A percentile compares a stretch with the other conserved stretches of the same genome.
Conservation (phyloP, 169 alveolate genomes). For the Cyclospora cayetanensis region DNA sequence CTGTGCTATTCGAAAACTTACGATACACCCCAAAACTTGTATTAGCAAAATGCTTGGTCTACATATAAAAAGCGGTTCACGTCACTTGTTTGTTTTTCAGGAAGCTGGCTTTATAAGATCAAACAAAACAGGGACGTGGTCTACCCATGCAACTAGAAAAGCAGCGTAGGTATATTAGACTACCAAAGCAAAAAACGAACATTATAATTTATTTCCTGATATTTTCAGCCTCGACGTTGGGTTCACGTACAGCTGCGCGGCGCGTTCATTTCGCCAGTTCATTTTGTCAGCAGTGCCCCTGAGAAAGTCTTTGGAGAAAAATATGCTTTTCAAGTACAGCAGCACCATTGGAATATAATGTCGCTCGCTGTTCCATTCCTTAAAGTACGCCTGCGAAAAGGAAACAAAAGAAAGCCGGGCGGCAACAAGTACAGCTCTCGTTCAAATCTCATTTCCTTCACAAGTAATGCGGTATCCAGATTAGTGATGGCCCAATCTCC, state of each 20-base stretch:
- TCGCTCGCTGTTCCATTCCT: constrained; percentile 22
- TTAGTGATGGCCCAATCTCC: too few relatives aligned
- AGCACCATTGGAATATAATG: constrained; percentile 58
- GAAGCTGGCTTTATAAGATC: too few relatives aligned
- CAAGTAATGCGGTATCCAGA: too few relatives aligned
- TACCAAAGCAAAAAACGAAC: not conserved
- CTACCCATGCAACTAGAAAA: too few relatives aligned
- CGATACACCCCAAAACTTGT: too few relatives aligned
- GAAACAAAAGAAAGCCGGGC: not conserved
- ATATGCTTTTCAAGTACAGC: constrained; percentile 32
- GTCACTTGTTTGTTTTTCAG: too few relatives aligned
- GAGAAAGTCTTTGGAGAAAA: constrained; percentile 14
- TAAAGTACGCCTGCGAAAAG: constrained; percentile 3
- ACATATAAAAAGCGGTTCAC: too few relatives aligned
- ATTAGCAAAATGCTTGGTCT: too few relatives aligned
- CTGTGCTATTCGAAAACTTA: too few relatives aligned
- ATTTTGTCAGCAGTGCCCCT: constrained; percentile 12
- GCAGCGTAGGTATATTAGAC: not conserved
- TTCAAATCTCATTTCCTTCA: too few relatives aligned
- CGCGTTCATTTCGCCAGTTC: not conserved
- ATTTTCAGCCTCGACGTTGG: not conserved
- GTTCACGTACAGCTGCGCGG: constrained; percentile 14
- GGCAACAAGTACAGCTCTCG: too few relatives aligned
- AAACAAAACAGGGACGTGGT: too few relatives aligned
- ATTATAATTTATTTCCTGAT: not conserved